Conservation (phyloP, 2,329 filamentous ascomycete species). For the Calonectria multiphialidica region DNA sequence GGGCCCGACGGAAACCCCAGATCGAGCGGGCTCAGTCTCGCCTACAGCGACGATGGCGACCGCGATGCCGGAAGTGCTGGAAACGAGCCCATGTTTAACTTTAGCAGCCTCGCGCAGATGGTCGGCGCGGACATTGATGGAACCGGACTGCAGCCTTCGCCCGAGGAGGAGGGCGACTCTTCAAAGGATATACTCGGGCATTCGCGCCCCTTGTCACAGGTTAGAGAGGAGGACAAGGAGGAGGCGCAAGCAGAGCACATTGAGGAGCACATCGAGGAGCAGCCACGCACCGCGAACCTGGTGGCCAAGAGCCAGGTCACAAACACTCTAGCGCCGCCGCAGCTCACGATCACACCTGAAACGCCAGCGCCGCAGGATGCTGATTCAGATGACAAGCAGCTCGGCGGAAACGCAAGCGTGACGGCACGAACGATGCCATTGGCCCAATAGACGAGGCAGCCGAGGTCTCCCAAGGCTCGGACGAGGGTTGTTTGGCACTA, state of each 20-base stretch:
- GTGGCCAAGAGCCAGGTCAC: not conserved
- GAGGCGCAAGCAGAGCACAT: constrained; percentile 48
- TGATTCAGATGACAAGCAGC: constrained; percentile 56
- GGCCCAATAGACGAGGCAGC: constrained; percentile 44
- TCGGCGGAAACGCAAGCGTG: constrained; percentile 53
- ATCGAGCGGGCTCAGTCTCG: constrained; percentile 66
- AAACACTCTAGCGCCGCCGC: constrained; percentile 49
- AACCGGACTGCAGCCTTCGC: constrained; percentile 48
- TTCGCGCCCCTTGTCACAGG: constrained; percentile 50
- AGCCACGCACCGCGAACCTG: constrained; percentile 1
- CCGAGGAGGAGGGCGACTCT: constrained; percentile 44
- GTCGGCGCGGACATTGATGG: constrained; percentile 75
- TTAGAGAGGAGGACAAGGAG: constrained; percentile 53
- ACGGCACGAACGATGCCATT: constrained; percentile 40
- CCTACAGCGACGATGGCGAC: constrained; percentile 61
- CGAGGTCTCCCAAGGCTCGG: not conserved
- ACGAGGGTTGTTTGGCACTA: constrained; percentile 3
- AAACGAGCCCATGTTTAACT: constrained; percentile 89
- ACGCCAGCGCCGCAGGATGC: constrained; percentile 56
- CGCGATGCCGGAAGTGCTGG: constrained; percentile 63
- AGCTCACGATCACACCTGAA: constrained; percentile 62
- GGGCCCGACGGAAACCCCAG: constrained; percentile 59
- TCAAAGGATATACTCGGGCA: constrained; percentile 30
- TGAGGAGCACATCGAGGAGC: constrained; percentile 47
- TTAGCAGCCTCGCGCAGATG: constrained; percentile 86